Conservation (phyloP, 208 protist species). For the Vickermania spadyakhi region DNA sequence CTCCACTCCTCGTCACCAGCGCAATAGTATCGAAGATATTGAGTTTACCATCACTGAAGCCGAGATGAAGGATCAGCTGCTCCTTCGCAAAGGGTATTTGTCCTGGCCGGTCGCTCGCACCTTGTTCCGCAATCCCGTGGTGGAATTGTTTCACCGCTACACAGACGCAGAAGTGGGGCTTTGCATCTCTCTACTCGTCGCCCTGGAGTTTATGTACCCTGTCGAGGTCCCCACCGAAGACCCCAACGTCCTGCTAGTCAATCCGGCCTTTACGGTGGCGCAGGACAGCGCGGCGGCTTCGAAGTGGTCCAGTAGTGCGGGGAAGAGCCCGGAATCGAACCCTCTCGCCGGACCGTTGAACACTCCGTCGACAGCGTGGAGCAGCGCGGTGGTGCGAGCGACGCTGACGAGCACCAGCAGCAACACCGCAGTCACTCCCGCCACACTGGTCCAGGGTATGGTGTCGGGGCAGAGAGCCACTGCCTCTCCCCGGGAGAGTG, state of each 20-base stretch:
- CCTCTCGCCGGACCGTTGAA: too few relatives aligned
- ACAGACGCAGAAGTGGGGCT: conserved; percentile 74
- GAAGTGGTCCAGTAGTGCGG: conserved; percentile 12
- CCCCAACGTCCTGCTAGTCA: conserved; percentile 18
- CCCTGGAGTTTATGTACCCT: conserved; percentile 65
- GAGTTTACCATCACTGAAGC: conserved; percentile 71
- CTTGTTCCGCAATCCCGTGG: conserved; percentile 49
- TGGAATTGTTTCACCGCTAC: conserved; percentile 34
- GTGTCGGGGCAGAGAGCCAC: neutral
- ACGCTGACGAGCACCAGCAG: neutral
- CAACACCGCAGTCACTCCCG: neutral
- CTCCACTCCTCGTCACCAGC: conserved; percentile 71
- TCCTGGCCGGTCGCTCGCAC: conserved; percentile 66
- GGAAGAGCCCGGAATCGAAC: neutral
- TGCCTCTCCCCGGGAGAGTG: neutral
- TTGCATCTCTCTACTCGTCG: conserved; percentile 65
- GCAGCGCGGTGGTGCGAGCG: neutral
- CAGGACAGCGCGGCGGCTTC: neutral
- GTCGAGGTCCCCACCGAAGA: conserved; percentile 63
- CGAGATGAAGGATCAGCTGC: conserved; percentile 59
- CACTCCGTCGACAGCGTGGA: neutral
- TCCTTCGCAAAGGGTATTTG: conserved; percentile 70
- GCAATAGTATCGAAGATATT: conserved; percentile 75
- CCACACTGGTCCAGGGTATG: neutral
- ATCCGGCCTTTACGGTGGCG: too few relatives aligned